Evolutionary conservation across 2,329 filamentous ascomycete genomes (phyloP).

Genomic region (Zalaria obscura): DNA sequence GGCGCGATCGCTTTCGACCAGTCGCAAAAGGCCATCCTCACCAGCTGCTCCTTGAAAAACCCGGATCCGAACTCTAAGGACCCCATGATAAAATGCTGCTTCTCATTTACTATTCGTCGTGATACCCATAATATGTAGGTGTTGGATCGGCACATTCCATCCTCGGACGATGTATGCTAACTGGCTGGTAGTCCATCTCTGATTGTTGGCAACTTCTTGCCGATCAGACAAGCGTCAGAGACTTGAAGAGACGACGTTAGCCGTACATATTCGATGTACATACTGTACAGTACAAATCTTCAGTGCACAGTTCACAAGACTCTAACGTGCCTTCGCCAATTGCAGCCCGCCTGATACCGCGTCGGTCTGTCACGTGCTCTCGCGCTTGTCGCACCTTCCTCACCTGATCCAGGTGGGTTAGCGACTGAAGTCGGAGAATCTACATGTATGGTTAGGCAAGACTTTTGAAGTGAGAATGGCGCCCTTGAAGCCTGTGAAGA

Average conservation of each 20-base stretch:
- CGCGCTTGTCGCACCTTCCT: too few relatives aligned
- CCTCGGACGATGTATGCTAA: background rate
- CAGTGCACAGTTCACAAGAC: too few relatives aligned
- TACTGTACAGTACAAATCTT: too few relatives aligned
- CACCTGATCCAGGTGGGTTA: too few relatives aligned
- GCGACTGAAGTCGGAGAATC: too few relatives aligned
- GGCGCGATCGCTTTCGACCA: conserved; percentile 94
- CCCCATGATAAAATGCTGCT: conserved; percentile 78
- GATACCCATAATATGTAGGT: conserved; percentile 94
- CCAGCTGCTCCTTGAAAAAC: conserved; percentile 80
- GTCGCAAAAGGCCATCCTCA: conserved; percentile 86
- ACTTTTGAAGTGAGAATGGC: background rate
- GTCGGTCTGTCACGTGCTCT: too few relatives aligned
- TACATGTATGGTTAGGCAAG: too few relatives aligned
- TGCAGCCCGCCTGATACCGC: too few relatives aligned
- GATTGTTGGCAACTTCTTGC: conserved; percentile 93
- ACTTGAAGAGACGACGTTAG: too few relatives aligned
- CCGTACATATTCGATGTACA: too few relatives aligned
- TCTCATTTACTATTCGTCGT: conserved; percentile 90
- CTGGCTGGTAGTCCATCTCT: conserved; percentile 58
- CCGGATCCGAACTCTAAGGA: conserved; percentile 52
- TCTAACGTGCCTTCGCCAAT: too few relatives aligned
- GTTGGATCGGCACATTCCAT: conserved; percentile 3
- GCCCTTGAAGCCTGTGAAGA: background rate
- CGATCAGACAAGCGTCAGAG: conserved; percentile 35